phyloP scores from a whole-genome alignment of 2,329 filamentous ascomycete species.

The Zymoseptoria pseudotritici region DNA sequence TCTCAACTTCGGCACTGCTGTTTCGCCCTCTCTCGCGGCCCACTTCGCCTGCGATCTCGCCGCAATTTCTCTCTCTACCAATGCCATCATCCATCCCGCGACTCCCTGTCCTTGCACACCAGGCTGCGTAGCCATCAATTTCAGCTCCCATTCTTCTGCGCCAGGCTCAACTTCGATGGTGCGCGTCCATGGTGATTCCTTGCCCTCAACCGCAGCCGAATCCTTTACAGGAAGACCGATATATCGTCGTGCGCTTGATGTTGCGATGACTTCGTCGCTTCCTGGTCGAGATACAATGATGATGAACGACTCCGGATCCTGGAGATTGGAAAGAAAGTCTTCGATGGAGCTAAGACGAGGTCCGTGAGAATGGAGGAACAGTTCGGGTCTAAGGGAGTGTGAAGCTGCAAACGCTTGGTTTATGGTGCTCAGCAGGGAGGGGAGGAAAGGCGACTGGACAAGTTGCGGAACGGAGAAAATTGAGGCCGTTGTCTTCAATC shows the following conservation, averaged over 20 bases:
- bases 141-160: conserved; percentile 13
- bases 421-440: conserved; percentile 7
- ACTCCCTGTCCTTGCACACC: conserved; percentile 8
- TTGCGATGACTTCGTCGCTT: conserved; percentile 7
- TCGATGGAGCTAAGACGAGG: conserved; percentile 9
- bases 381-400: conserved; percentile 6
- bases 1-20: conserved; percentile 2
- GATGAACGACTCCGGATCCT: conserved; percentile 9
- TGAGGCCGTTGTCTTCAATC: conserved; percentile 1
- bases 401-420: conserved; percentile 8
- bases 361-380: conserved; percentile 1
- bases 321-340: conserved; percentile 6
- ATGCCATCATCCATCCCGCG: conserved; percentile 9
- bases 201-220: background rate
- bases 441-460: conserved; percentile 4
- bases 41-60: background rate
- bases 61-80: conserved; percentile 6
- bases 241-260: conserved; percentile 10
- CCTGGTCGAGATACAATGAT: conserved; percentile 4
- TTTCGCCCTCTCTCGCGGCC: background rate
- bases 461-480: conserved; percentile 8
- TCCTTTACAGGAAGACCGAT: conserved; percentile 3
- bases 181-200: conserved; percentile 7
- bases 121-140: conserved; percentile 9
- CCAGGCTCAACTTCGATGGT: conserved; percentile 3